These are phyloP conservation scores for Clitopilus passeckerianus DNA, from an alignment of 768 basidiomycete species.

Conservation along the genomic window DNA sequence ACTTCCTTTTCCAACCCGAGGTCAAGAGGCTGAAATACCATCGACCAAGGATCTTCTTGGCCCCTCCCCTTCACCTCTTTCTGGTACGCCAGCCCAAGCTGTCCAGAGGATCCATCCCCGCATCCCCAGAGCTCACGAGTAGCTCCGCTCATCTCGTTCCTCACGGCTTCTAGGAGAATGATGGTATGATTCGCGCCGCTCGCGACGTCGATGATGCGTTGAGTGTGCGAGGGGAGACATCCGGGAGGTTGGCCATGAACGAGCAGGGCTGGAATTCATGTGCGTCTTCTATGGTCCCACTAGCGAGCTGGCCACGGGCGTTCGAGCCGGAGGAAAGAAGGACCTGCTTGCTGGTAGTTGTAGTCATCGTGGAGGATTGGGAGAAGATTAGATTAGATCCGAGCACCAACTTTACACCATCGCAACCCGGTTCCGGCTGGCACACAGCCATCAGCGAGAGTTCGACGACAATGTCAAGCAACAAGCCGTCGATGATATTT, in stretches of 20 bases:
- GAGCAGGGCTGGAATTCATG: slow-evolving; percentile 34
- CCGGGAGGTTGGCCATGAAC: slow-evolving; percentile 25
- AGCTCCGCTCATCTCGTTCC: slow-evolving; percentile 9
- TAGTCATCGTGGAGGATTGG: neutral
- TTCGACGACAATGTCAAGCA: neutral
- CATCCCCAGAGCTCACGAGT: slow-evolving; percentile 59
- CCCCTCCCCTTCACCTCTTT: slow-evolving; percentile 7
- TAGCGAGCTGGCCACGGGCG: slow-evolving; percentile 48
- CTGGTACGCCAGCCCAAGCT: slow-evolving; percentile 52
- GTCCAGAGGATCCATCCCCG: slow-evolving; percentile 68
- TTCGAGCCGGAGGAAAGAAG: slow-evolving; percentile 31
- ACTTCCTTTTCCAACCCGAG: slow-evolving; percentile 30
- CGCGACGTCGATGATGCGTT: slow-evolving; percentile 44
- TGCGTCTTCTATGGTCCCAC: slow-evolving; percentile 39
- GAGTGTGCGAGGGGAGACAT: slow-evolving; percentile 22
- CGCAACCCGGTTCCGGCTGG: neutral
- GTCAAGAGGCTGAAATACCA: slow-evolving; percentile 45
- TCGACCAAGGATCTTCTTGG: slow-evolving; percentile 4
- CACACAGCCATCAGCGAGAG: neutral
- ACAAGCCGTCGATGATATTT: neutral
- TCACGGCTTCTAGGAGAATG: slow-evolving; percentile 43
- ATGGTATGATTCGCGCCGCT: slow-evolving; percentile 82
- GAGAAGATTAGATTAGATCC: neutral
- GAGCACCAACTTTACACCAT: too few species aligned
- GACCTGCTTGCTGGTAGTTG: neutral